Base-by-base conservation (phyloP, 495 filamentous ascomycete genomes). In the Neurospora sp. region DNA sequence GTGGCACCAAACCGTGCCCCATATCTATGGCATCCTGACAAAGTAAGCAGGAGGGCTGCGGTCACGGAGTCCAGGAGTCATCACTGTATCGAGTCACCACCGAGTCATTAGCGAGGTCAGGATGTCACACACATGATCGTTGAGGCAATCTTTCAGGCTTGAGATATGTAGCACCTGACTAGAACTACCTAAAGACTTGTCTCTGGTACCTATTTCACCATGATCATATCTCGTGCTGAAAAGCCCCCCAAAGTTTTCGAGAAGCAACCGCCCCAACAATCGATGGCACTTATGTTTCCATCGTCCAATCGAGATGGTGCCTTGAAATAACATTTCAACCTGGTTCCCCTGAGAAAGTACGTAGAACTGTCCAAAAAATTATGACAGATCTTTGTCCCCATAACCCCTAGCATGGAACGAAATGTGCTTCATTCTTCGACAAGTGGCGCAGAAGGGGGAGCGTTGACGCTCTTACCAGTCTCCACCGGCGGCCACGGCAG, bases 11-110 rank as follows among this genome's bases (percentile, higher is more conserved):
- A 74, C 80, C 42, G 75, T 90, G 75, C 88, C 89, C 39, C 87
- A 92, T 81, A 76, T 87, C 38, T 78, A 86, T 70, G 89, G 89
- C 5, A 80, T 82, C 20, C 80, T 89, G 73, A 84, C 85, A 3
- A 90, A 82, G 69, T 82, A 77, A 71, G 12, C 18, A 5, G 18
- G 3, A 69, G 16, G n/a, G 37, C 14, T 16, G 22, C 7, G 18
- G 53, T 10, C 38, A 68, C 18, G 4, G 38, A 40, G 53, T 35
- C 18, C 16, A 18, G 10, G 7, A 70, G 68, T 59, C 20, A 59
- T 59, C 20, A 59, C 10, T 27, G 10, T 5, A 59, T 10, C 53
- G 7, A 37, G 6, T 37, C 53, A 65, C 3, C 53, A 35, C 14
- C 22, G 22, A 35, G 53, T 35, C 53, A 65, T 3, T 31, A 65